Conservation (phyloP, 768 basidiomycete species). For the Mycena alexandri region DNA sequence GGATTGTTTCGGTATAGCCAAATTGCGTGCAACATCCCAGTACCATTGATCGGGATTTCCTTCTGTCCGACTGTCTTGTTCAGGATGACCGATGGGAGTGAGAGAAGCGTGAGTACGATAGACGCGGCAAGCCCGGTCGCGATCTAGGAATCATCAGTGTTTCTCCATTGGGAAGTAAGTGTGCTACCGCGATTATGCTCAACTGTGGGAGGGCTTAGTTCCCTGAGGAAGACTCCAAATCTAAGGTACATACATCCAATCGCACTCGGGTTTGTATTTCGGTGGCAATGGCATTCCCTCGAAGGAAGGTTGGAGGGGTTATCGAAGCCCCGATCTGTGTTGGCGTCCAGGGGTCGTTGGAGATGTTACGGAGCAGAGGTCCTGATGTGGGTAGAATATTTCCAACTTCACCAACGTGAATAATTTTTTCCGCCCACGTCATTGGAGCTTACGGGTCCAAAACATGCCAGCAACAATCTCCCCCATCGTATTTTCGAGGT, state of each 20-base stretch:
- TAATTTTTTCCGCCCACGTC: not conserved
- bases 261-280: not conserved
- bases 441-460: not conserved
- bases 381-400: not conserved
- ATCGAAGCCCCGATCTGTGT: too few relatives aligned
- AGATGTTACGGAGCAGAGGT: not conserved
- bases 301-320: not conserved
- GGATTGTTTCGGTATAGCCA: slow-evolving; percentile 4
- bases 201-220: not conserved
- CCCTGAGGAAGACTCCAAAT: not conserved
- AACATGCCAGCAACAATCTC: slow-evolving; percentile 9
- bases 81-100: slow-evolving; percentile 4
- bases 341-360: not conserved
- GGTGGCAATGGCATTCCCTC: not conserved
- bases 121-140: not conserved
- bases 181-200: slow-evolving; percentile 11
- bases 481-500: not conserved
- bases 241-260: not conserved
- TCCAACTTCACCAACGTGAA: not conserved
- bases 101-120: not conserved
- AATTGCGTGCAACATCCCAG: not conserved
- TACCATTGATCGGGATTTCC: not conserved
- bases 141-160: not conserved
- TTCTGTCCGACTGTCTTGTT: too few relatives aligned
- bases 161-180: not conserved